phyloP scores from a whole-genome alignment of 2,329 filamentous ascomycete genomes.

The Penicillium thymicola region DNA sequence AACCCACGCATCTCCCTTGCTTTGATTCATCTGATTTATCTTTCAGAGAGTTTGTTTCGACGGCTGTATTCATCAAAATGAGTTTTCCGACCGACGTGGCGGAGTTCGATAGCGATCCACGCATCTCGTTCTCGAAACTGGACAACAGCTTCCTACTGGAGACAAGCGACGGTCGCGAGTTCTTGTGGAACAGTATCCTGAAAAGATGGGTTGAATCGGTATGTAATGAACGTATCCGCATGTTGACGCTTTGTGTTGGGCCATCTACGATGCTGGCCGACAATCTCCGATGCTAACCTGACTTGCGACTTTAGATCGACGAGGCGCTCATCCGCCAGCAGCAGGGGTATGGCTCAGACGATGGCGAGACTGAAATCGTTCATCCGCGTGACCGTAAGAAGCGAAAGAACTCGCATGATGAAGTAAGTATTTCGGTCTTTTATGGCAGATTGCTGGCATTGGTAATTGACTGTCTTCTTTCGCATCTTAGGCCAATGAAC shows the following conservation, averaged over 20 bases:
- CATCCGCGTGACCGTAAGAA: conserved; percentile 52
- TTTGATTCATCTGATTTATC: not conserved
- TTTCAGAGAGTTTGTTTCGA: not conserved
- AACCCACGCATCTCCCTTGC: too few species aligned
- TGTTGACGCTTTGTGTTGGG: not conserved
- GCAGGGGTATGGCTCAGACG: conserved; percentile 58
- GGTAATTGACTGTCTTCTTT: not conserved
- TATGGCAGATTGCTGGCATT: not conserved
- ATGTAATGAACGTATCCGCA: conserved; percentile 23
- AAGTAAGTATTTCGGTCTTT: conserved; percentile 41
- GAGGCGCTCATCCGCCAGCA: conserved; percentile 60
- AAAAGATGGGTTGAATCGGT: conserved; percentile 72
- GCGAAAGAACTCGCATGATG: conserved; percentile 50
- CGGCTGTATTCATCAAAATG: conserved; percentile 16
- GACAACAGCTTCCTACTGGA: conserved; percentile 81
- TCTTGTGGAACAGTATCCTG: conserved; percentile 69
- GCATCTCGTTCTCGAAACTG: conserved; percentile 81
- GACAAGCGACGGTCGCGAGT: conserved; percentile 79
- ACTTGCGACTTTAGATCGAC: conserved; percentile 50
- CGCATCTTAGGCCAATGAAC: conserved; percentile 25
- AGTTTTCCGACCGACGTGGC: conserved; percentile 55
- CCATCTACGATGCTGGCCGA: not conserved
- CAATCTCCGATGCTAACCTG: not conserved
- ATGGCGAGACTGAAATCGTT: conserved; percentile 52
- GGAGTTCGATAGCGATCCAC: conserved; percentile 72